Evolutionary conservation across 2,329 filamentous ascomycete species (phyloP), one percentile per base, ranked within the genome.

Genomic region (Trichoderma hamatum): DNA sequence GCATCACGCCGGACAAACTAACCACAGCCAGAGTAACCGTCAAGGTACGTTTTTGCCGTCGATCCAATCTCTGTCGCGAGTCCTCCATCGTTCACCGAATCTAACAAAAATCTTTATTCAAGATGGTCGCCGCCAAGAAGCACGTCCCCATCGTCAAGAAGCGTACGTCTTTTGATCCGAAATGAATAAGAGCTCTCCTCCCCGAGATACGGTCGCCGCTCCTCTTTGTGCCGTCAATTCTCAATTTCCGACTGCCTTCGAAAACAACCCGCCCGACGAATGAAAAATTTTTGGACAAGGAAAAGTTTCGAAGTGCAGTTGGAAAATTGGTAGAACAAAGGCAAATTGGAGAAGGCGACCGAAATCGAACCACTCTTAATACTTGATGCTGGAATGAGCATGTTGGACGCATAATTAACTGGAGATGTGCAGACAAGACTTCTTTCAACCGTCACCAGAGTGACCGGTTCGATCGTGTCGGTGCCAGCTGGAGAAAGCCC

Each of bases 111-210:
- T 76, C 71, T 69, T 70, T 68, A 43, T 56, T 75, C 68, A 76
- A 95, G 94, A 98, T 98, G 96, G 94, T 95, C 89, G 89, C 94
- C 91, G 92, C 95, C 86, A 97, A 96, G 92, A 96, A 97, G 89
- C 96, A 98, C 86, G 90, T 98, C 83, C 91, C 94, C 81, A 99
- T 99, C 89, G 93, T 99, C 82, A 99, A 99, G 93, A 99, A 99
- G 94, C 94, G 94, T 97, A 95, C 82, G 93, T 94, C 80, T 76
- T 32, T 64, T 58, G 14, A 16, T 34, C 34, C 56, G 32, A 67
- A 26, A 28, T 14, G 54, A 66, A 46, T 32, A 52, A 51, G 36
- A 69, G 39, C 7, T 30, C 16, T 32, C 59, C 39, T 43, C 39
- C 16, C 16, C 51, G 60, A 69, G 52, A 64, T 64, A 59, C 32